Evolutionary conservation across 345 rosid genomes (phyloP).

Genomic region (Microcos paniculata): DNA sequence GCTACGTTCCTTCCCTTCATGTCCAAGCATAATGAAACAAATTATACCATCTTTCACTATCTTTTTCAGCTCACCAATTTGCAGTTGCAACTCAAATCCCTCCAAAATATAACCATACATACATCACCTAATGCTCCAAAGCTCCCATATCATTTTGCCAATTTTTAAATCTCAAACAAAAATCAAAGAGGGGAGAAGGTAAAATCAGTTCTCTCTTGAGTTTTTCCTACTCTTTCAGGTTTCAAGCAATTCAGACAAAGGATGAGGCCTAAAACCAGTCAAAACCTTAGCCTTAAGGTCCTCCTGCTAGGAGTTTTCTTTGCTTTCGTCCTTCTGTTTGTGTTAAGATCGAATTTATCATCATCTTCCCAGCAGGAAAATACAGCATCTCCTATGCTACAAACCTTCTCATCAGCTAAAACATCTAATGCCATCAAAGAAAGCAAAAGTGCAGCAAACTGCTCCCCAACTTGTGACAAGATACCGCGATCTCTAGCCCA

Average conservation of each 20-base stretch:
- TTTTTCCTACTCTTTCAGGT: not conserved
- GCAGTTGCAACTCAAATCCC: not conserved
- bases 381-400: not conserved
- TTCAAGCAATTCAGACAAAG: not conserved
- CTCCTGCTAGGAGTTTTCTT: conserved; percentile 59
- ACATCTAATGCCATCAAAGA: not conserved
- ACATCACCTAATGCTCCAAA: not conserved
- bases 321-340: conserved; percentile 56
- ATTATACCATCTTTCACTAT: conserved; percentile 10
- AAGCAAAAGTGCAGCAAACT: not conserved
- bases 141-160: not conserved
- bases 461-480: conserved; percentile 43
- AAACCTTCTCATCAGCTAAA: not conserved
- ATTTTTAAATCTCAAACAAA: not conserved
- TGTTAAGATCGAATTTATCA: conserved; percentile 56
- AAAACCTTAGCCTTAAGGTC: conserved; percentile 49
- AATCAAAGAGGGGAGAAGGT: not conserved
- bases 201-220: not conserved
- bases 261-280: conserved; percentile 71
- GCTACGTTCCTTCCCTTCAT: conserved; percentile 40
- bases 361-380: conserved; percentile 30
- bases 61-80: conserved; percentile 8
- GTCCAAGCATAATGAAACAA: conserved; percentile 43
- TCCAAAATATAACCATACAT: conserved; percentile 4
- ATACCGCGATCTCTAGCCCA: conserved; percentile 65